Conservation (phyloP, 2,329 filamentous ascomycete genomes). For the Xylaria sp. region DNA sequence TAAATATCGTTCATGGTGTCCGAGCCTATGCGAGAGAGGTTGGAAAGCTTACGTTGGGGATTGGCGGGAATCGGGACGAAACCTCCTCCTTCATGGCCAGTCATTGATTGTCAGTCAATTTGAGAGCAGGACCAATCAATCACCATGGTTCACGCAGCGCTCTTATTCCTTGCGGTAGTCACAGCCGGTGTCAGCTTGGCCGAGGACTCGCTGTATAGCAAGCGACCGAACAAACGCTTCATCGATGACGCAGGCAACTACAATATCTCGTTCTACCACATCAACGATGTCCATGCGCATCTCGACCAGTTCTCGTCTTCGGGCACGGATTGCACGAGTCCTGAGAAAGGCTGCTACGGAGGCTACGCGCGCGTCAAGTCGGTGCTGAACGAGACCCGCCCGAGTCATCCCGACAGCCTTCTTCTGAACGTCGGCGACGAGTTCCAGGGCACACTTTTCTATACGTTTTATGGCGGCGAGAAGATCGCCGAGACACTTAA, state of each 20-base stretch:
- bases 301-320: slow-evolving; percentile 70
- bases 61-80: background rate
- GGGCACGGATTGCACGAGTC: slow-evolving; percentile 69
- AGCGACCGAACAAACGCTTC: slow-evolving; percentile 60
- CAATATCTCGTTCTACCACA: slow-evolving; percentile 73
- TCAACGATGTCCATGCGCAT: slow-evolving; percentile 76
- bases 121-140: background rate
- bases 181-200: slow-evolving; percentile 40
- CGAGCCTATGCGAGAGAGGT: background rate
- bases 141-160: slow-evolving; percentile 37
- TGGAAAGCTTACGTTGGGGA: background rate
- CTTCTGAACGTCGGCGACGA: slow-evolving; percentile 75
- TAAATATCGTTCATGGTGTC: slow-evolving; percentile 17
- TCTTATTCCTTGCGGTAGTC: slow-evolving; percentile 36
- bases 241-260: slow-evolving; percentile 61
- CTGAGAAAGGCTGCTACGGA: slow-evolving; percentile 68
- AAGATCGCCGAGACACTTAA: slow-evolving; percentile 76
- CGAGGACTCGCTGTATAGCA: slow-evolving; percentile 62
- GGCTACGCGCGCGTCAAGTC: slow-evolving; percentile 73
- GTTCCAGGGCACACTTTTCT: slow-evolving; percentile 75
- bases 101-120: background rate
- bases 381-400: slow-evolving; percentile 65
- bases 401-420: slow-evolving; percentile 67
- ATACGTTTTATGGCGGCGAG: slow-evolving; percentile 72
- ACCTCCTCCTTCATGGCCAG: background rate